Conservation (phyloP, 495 filamentous ascomycete genomes). For the Aspergillus baeticus region DNA sequence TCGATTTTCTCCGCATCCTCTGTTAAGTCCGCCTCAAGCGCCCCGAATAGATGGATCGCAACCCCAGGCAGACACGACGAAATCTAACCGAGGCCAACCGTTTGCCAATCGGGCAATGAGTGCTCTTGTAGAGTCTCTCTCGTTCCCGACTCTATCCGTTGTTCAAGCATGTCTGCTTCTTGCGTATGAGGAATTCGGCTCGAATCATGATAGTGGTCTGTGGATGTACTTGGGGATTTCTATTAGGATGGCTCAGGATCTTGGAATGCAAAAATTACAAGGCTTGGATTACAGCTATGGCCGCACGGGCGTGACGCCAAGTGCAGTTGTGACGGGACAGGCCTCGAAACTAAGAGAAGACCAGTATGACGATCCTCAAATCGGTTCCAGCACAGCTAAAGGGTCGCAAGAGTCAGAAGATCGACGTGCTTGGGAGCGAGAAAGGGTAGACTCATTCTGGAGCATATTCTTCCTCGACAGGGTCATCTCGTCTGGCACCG, state of each 20-base stretch:
- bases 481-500: slow-evolving; percentile 81
- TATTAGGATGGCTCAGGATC: slow-evolving; percentile 82
- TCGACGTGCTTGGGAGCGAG: slow-evolving; percentile 60
- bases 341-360: slow-evolving; percentile 43
- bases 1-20: slow-evolving; percentile 70
- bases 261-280: slow-evolving; percentile 76
- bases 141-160: slow-evolving; percentile 74
- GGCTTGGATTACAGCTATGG: slow-evolving; percentile 70
- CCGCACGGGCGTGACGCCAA: slow-evolving; percentile 50
- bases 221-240: slow-evolving; percentile 89
- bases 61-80: slow-evolving; percentile 35
- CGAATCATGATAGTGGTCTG: slow-evolving; percentile 79
- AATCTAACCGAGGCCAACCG: slow-evolving; percentile 58
- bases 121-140: slow-evolving; percentile 70
- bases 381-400: slow-evolving; percentile 22
- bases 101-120: slow-evolving; percentile 77
- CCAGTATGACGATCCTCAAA: slow-evolving; percentile 40
- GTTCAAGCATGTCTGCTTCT: slow-evolving; percentile 78
- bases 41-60: slow-evolving; percentile 50
- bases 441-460: slow-evolving; percentile 82
- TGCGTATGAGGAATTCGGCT: slow-evolving; percentile 83
- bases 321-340: slow-evolving; percentile 47
- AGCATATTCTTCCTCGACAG: slow-evolving; percentile 82
- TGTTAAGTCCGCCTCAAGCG: slow-evolving; percentile 54
- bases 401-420: slow-evolving; percentile 26